Evolutionary conservation across 2,329 filamentous ascomycete species (phyloP).

Genomic region (Scedosporium boydii): DNA sequence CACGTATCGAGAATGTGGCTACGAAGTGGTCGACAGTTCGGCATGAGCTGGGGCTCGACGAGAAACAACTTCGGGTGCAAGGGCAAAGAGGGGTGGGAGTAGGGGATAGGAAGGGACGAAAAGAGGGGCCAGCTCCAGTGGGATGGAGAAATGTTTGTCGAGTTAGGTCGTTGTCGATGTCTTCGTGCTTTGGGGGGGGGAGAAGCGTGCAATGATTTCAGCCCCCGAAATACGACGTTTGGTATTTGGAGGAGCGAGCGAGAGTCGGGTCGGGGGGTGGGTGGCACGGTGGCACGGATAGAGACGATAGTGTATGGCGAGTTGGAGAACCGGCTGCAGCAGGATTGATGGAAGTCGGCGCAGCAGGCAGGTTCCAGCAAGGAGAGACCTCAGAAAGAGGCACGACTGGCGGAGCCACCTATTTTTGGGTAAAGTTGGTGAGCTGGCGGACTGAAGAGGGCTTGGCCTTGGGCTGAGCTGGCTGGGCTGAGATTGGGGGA

Average conservation of each 20-base stretch:
- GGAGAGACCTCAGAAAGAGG: not conserved
- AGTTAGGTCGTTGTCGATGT: not conserved
- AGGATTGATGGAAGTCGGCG: not conserved
- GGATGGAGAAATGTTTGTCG: not conserved
- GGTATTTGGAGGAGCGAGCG: not conserved
- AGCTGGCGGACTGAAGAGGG: not conserved
- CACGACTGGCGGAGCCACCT: not conserved
- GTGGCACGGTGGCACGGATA: not conserved
- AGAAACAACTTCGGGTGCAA: not conserved
- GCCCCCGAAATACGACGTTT: not conserved
- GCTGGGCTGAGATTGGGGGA: not conserved
- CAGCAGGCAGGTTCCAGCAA: not conserved
- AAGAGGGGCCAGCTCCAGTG: not conserved
- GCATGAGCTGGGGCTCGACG: slow-evolving; percentile 2
- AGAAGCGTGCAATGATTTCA: not conserved
- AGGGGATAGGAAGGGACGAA: not conserved
- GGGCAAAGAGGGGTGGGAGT: not conserved
- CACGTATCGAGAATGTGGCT: not conserved
- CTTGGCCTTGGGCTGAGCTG: slow-evolving; percentile 3
- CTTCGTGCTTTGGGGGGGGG: not conserved
- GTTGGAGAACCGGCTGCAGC: not conserved
- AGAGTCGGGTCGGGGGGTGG: not conserved
- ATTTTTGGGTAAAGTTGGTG: not conserved
- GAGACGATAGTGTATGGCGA: not conserved
- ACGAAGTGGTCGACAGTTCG: not conserved